A percentile compares a stretch with the other conserved stretches of the same genome.
phyloP scores from a whole-genome alignment of 164 flowering plant species.

The Stephania cephalantha region DNA sequence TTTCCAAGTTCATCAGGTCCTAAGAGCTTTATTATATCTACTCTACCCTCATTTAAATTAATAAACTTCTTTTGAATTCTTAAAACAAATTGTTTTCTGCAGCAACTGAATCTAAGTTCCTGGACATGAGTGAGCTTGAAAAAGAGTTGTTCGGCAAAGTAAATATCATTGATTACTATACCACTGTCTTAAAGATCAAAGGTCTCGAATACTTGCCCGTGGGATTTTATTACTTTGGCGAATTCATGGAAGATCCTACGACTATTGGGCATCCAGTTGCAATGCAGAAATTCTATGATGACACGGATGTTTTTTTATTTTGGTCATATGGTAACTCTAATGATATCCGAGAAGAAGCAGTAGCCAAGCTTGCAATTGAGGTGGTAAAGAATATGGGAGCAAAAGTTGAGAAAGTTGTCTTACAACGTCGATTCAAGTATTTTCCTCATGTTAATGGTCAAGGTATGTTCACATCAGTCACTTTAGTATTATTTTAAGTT shows the following conservation, averaged over 20 bases:
- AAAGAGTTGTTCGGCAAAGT: conserved; percentile 60
- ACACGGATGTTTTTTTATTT: conserved; percentile 60
- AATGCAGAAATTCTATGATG: conserved; percentile 67
- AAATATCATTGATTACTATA: conserved; percentile 66
- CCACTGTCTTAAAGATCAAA: conserved; percentile 67
- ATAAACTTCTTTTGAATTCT: neutral
- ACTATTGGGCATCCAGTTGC: conserved; percentile 77
- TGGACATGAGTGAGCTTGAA: conserved; percentile 53
- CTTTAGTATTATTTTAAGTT: neutral
- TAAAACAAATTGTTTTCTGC: conserved; percentile 4
- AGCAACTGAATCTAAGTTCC: conserved; percentile 29
- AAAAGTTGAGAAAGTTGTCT: conserved; percentile 41
- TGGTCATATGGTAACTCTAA: conserved; percentile 79
- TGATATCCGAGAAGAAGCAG: conserved; percentile 39
- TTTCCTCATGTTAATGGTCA: conserved; percentile 69
- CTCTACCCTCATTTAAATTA: neutral
- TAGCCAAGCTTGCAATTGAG: conserved; percentile 40
- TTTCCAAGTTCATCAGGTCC: conserved; percentile 25
- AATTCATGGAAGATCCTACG: conserved; percentile 69
- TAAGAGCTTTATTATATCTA: neutral
- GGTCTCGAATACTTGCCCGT: conserved; percentile 59
- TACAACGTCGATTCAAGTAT: conserved; percentile 65
- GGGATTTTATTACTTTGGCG: conserved; percentile 71
- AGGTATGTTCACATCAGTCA: conserved; percentile 35
- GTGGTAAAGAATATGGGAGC: conserved; percentile 55